Conservation (phyloP, 805 yeast species). For the Lachancea lanzarotensis region DNA sequence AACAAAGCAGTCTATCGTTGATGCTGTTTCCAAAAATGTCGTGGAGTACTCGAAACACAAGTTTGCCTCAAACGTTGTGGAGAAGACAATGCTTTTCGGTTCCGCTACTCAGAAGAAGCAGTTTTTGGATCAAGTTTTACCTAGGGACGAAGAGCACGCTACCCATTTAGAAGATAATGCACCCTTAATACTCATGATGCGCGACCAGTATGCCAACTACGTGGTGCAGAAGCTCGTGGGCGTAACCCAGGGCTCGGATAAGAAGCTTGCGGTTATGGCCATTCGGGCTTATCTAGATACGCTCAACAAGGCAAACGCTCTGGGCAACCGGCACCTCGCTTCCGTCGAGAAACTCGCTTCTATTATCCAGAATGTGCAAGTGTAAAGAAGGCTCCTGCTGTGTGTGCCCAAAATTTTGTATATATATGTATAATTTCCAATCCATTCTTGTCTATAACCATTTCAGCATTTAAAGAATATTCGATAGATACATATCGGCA, state of each 20-base stretch:
- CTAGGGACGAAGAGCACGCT: constrained; percentile 41
- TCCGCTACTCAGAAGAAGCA: constrained; percentile 51
- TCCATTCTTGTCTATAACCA: constrained; percentile 6
- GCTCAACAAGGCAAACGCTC: constrained; percentile 26
- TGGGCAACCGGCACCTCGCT: constrained; percentile 33
- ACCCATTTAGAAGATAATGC: constrained; percentile 53
- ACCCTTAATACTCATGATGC: constrained; percentile 86
- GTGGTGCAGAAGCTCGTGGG: constrained; percentile 93
- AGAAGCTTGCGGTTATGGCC: constrained; percentile 60
- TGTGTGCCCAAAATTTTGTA: constrained; percentile 2
- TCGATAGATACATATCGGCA: background rate
- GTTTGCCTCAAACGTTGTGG: constrained; percentile 96
- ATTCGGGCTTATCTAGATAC: constrained; percentile 75
- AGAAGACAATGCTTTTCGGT: constrained; percentile 80
- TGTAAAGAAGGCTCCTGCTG: constrained; percentile 3
- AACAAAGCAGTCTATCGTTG: constrained; percentile 42
- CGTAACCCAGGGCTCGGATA: constrained; percentile 63
- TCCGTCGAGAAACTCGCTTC: constrained; percentile 34
- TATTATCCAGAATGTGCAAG: constrained; percentile 27
- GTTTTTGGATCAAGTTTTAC: constrained; percentile 61
- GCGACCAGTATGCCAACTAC: constrained; percentile 95
- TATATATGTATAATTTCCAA: constrained; percentile 5
- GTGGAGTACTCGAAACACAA: constrained; percentile 90
- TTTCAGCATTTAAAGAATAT: constrained; percentile 3
- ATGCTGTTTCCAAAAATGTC: constrained; percentile 62